phyloP scores from a whole-genome alignment of 108 stramenopile genomes.

The Conticribra weissflogii region DNA sequence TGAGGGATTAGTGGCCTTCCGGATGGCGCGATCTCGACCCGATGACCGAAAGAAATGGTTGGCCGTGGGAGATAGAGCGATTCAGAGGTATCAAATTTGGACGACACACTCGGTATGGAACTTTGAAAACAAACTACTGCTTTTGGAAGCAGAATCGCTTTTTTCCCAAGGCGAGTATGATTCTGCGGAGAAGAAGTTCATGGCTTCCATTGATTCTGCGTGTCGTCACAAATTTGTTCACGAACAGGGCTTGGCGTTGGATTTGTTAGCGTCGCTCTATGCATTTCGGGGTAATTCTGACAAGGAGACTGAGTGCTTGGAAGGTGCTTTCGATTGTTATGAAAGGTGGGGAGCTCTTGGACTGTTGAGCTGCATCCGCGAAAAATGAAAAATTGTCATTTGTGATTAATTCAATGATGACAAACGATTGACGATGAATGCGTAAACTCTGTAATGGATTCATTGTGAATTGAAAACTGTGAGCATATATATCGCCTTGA shows the following conservation, averaged over 20 bases:
- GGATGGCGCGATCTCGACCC: not conserved
- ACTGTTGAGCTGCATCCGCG: no score
- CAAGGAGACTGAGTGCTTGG: no score
- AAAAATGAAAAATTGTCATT: no score
- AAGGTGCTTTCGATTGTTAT: no score
- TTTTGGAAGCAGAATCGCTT: not conserved
- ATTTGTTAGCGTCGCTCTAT: not conserved
- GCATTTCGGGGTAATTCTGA: not conserved
- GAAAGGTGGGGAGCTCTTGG: no score
- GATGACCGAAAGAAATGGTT: not conserved
- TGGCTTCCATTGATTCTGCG: not conserved
- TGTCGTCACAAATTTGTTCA: not conserved
- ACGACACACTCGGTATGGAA: not conserved
- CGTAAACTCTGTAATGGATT: no score
- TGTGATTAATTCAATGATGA: no score
- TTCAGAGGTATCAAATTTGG: not conserved
- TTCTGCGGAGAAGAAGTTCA: not conserved
- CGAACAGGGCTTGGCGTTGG: not conserved
- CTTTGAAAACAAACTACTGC: not conserved
- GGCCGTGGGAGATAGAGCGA: not conserved
- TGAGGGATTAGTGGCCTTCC: not conserved
- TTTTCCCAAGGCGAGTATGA: not conserved
- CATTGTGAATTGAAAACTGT: no score
- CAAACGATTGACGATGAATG: no score
- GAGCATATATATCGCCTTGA: no score